Conservation (phyloP, 2,329 filamentous ascomycete species). For the Diaporthe longicolla region DNA sequence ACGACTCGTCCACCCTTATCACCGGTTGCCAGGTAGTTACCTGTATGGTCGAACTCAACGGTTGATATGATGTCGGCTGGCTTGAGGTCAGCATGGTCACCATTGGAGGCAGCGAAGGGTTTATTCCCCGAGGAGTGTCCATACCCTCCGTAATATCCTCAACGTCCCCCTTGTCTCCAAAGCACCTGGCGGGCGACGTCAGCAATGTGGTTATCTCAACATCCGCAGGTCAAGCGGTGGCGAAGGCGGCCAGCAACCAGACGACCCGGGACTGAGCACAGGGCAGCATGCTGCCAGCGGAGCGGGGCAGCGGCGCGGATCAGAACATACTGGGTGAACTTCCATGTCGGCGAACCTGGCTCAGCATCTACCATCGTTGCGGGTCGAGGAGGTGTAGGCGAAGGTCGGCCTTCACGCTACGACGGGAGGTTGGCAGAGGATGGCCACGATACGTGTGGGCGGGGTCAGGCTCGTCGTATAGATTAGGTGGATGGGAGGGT, state of each 20-base stretch:
- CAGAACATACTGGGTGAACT: conserved; percentile 94
- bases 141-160: conserved; percentile 92
- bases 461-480: conserved; percentile 28
- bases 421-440: conserved; percentile 17
- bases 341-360: conserved; percentile 96
- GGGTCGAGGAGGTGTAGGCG: conserved; percentile 47
- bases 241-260: conserved; percentile 1
- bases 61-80: conserved; percentile 92
- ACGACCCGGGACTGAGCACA: not conserved
- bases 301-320: conserved; percentile 17
- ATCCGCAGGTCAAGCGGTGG: not conserved
- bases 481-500: conserved; percentile 30
- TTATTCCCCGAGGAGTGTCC: conserved; percentile 15
- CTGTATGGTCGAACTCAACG: conserved; percentile 91
- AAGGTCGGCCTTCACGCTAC: conserved; percentile 48
- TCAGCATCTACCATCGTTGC: conserved; percentile 96
- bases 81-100: conserved; percentile 47
- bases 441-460: conserved; percentile 30
- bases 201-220: conserved; percentile 42
- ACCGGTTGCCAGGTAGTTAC: conserved; percentile 90
- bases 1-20: conserved; percentile 91
- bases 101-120: not conserved
- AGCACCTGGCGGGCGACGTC: conserved; percentile 77
- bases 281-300: conserved; percentile 10
- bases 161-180: conserved; percentile 99